Evolutionary conservation across 306 rosid genomes (phyloP).

Genomic region (Ormosia semicastrata): DNA sequence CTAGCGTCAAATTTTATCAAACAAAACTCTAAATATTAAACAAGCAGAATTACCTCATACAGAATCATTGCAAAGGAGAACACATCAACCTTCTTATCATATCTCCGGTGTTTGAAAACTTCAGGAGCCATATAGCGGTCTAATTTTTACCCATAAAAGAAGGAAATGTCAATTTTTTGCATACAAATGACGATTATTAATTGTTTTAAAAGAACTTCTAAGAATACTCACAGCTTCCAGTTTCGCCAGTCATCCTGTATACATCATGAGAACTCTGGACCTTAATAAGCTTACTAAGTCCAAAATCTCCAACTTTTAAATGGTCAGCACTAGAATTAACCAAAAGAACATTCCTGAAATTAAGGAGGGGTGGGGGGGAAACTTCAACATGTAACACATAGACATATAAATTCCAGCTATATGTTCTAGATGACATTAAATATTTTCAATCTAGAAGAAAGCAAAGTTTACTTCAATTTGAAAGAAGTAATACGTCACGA

Average conservation of each 20-base stretch:
- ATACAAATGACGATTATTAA: background rate
- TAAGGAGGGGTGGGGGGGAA: background rate
- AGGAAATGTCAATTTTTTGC: slow-evolving; percentile 4
- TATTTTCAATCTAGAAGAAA: background rate
- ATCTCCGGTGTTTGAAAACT: slow-evolving; percentile 84
- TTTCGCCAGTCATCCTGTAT: slow-evolving; percentile 96
- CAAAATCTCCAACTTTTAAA: slow-evolving; percentile 91
- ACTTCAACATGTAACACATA: slow-evolving; percentile 9
- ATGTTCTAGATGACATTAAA: slow-evolving; percentile 11
- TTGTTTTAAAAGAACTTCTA: slow-evolving; percentile 5
- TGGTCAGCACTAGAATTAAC: slow-evolving; percentile 87
- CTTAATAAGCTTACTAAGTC: slow-evolving; percentile 91
- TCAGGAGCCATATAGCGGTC: slow-evolving; percentile 99
- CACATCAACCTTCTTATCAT: slow-evolving; percentile 93
- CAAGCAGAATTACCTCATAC: slow-evolving; percentile 69
- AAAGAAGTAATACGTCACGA: background rate
- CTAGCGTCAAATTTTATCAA: background rate
- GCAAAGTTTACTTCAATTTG: slow-evolving; percentile 9
- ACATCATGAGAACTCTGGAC: slow-evolving; percentile 80
- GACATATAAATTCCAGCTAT: slow-evolving; percentile 6
- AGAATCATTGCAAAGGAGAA: slow-evolving; percentile 94
- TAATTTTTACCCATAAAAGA: slow-evolving; percentile 35
- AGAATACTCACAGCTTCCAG: slow-evolving; percentile 85
- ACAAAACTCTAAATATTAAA: background rate
- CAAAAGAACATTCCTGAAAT: slow-evolving; percentile 83